Evolutionary conservation across 768 basidiomycete species (phyloP), one percentile per base, ranked within the genome.

Genomic region (Psilocybe sp.): DNA sequence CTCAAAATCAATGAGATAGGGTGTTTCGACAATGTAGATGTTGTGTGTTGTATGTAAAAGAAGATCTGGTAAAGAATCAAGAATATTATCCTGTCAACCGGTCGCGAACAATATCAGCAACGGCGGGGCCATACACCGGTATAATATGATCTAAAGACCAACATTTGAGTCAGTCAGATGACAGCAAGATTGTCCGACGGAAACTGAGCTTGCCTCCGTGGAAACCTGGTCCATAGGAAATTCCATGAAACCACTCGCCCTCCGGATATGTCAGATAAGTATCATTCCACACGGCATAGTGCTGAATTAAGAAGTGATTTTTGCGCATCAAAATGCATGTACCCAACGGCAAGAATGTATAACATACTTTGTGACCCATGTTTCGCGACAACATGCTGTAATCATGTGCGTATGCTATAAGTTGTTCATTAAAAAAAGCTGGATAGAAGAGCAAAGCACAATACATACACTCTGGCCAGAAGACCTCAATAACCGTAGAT

Each of bases 401-500:
- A 51, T 75, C 73, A 45, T 71, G 57, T 6, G 51, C 35, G 32
- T 56, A 60, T 5, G 67, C 74, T 74, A 45, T 1, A 7, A 4
- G 6, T 37, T 9, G 7, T 12, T 19, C 14, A 15, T 16, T 1
- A n/a, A 14, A 13, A 18, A 10, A 5, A 16, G n/a, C n/a, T n/a
- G n/a, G n/a, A n/a, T n/a, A n/a, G n/a, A 9, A 12, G 13, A 13
- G 23, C 38, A 2, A 16, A n/a, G 2, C 16, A 19, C 19, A 11
- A 8, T 39, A 46, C 56, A 32, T 80, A 46, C 84, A 81, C 14
- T 64, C 64, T 0, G 84, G 85, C 57, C 69, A 79, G 65, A 87
- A 79, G 15, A 89, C 78, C 64, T 90, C 87, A 52, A 89, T 82
- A 9, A 87, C 79, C 8, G 85, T 80, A 11, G 83, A 77, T 15